phyloP scores from a whole-genome alignment of 148 eudicot genomes.

The Heliosperma pusillum region DNA sequence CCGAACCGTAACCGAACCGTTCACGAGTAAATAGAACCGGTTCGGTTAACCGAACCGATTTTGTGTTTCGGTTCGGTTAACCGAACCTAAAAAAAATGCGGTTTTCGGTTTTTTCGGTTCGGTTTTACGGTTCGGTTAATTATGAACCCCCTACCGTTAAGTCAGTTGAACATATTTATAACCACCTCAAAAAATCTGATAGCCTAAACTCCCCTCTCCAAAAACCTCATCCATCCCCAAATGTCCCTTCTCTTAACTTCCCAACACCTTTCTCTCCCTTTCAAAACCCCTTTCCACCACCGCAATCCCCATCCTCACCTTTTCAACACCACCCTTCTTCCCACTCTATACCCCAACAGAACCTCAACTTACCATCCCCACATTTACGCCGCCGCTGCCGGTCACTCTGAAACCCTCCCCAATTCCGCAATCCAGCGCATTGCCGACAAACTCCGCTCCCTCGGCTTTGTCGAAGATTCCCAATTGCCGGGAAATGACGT shows the following conservation, averaged over 20 bases:
- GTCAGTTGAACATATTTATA: background rate
- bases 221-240: background rate
- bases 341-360: slow-evolving; percentile 6
- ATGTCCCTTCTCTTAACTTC: slow-evolving; percentile 24
- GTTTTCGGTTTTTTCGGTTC: no score
- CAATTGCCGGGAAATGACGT: slow-evolving; percentile 4
- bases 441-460: slow-evolving; percentile 83
- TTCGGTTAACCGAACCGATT: no score
- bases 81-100: no score
- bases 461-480: slow-evolving; percentile 62
- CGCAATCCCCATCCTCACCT: slow-evolving; percentile 12
- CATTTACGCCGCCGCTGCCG: slow-evolving; percentile 22
- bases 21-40: no score
- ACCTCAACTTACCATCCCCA: slow-evolving; percentile 28
- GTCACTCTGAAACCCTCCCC: slow-evolving; percentile 33
- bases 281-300: slow-evolving; percentile 14
- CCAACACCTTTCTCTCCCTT: slow-evolving; percentile 21
- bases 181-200: background rate
- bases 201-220: background rate
- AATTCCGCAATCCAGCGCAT: slow-evolving; percentile 86
- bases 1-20: no score
- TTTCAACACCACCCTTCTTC: slow-evolving; percentile 24
- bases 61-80: no score
- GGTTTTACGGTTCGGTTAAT: no score
- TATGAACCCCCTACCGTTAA: no score